Percentiles rank a stretch among this genome's conserved stretches.
Evolutionary conservation across 164 flowering plant species (phyloP).

Genomic region (Stephania cephalantha): DNA sequence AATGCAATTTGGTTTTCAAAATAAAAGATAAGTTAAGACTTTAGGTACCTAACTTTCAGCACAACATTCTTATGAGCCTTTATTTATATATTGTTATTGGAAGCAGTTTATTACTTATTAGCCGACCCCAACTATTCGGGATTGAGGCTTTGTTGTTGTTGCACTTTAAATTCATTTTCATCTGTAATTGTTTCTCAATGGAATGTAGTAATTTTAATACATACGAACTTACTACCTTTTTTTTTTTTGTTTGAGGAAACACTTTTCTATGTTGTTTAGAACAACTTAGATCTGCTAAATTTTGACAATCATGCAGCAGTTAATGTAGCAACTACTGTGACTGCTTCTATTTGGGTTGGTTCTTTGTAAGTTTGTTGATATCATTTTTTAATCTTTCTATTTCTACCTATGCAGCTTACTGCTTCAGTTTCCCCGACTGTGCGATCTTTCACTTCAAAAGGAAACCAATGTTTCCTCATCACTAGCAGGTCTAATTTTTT

Average conservation of each 20-base stretch:
- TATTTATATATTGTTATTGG: too few relatives aligned
- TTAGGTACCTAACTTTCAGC: not conserved
- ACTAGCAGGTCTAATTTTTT: slow-evolving; percentile 46
- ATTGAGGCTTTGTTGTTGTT: too few relatives aligned
- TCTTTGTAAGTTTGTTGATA: not conserved
- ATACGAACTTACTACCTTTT: too few relatives aligned
- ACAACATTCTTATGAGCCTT: not conserved
- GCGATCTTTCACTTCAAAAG: slow-evolving; percentile 39
- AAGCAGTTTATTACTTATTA: too few relatives aligned
- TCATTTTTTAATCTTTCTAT: not conserved
- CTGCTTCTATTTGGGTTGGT: not conserved
- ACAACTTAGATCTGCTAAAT: not conserved
- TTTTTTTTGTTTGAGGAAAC: too few relatives aligned
- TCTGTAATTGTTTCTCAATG: too few relatives aligned
- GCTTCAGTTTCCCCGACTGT: slow-evolving; percentile 43
- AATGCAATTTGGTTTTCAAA: not conserved
- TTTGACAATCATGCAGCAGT: not conserved
- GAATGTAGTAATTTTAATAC: too few relatives aligned
- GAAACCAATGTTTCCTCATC: slow-evolving; percentile 56
- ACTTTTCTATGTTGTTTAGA: too few relatives aligned
- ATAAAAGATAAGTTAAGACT: too few relatives aligned
- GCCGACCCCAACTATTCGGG: too few relatives aligned
- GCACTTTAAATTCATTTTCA: too few relatives aligned
- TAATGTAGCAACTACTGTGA: not conserved
- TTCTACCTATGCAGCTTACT: slow-evolving; percentile 42